Percentiles rank a stretch among this genome's conserved stretches.
These are phyloP conservation scores for Daldinia grandis DNA, from an alignment of 495 filamentous ascomycete species.

Conservation along the genomic window DNA sequence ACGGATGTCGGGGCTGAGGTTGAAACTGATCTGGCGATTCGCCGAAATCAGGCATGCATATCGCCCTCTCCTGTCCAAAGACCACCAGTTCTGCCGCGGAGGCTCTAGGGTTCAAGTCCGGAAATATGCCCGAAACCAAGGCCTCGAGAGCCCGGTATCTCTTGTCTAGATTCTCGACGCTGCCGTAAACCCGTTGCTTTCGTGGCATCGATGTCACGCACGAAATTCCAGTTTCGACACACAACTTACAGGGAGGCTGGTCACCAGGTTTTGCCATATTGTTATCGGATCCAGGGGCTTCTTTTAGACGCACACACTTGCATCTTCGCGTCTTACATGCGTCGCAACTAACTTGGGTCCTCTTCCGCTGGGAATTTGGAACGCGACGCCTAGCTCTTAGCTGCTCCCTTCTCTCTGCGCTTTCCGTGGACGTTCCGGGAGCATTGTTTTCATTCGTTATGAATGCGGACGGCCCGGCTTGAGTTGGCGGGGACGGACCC, in stretches of 20 bases:
- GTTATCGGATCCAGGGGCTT: constrained; percentile 3
- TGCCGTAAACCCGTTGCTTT: constrained; percentile 60
- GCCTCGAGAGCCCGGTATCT: constrained; percentile 57
- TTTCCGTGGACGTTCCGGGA: background rate
- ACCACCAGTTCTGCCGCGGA: constrained; percentile 46
- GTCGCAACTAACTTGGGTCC: constrained; percentile 51
- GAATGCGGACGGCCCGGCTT: constrained; percentile 32
- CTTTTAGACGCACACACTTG: constrained; percentile 49
- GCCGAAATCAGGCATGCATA: constrained; percentile 45
- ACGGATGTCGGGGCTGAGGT: background rate
- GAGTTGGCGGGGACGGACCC: background rate
- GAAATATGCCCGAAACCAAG: constrained; percentile 55
- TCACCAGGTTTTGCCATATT: constrained; percentile 34
- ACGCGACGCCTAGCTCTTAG: constrained; percentile 41
- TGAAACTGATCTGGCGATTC: constrained; percentile 11
- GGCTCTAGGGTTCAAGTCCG: constrained; percentile 52
- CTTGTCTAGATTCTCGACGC: constrained; percentile 58
- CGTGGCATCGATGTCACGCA: constrained; percentile 58
- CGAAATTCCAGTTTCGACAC: constrained; percentile 50
- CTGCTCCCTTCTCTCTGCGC: constrained; percentile 30
- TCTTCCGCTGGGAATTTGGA: constrained; percentile 46
- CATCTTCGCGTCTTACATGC: constrained; percentile 50
- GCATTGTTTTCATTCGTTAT: constrained; percentile 12
- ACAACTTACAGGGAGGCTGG: constrained; percentile 49
- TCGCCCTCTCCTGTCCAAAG: constrained; percentile 44